These are phyloP conservation scores for Byssochlamys sp. DNA, from an alignment of 2,329 filamentous ascomycete genomes.

Conservation along the genomic window DNA sequence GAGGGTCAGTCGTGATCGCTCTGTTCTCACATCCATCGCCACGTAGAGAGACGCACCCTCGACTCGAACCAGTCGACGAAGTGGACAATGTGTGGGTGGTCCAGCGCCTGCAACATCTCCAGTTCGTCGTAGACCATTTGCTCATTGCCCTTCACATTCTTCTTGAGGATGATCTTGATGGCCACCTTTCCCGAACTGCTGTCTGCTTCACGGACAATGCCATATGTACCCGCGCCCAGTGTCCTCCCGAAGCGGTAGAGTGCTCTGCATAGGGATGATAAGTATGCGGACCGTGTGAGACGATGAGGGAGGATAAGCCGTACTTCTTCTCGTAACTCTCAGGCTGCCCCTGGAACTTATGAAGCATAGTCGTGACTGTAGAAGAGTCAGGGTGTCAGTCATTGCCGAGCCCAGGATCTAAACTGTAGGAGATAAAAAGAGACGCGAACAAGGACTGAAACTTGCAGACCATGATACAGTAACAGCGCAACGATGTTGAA, in stretches of 20 bases:
- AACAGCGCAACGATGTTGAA: background rate
- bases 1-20: conserved; percentile 6
- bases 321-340: conserved; percentile 99
- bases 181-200: conserved; percentile 76
- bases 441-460: background rate
- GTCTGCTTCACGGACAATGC: conserved; percentile 92
- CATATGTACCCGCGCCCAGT: conserved; percentile 92
- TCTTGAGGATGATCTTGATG: conserved; percentile 98
- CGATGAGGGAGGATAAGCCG: conserved; percentile 15
- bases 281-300: conserved; percentile 4
- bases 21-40: background rate
- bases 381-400: background rate
- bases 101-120: conserved; percentile 78
- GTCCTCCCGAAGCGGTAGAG: conserved; percentile 89
- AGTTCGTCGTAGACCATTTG: conserved; percentile 98
- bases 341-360: conserved; percentile 90
- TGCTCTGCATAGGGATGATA: conserved; percentile 43
- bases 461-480: background rate
- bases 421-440: background rate
- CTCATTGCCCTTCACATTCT: conserved; percentile 97
- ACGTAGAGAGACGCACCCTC: conserved; percentile 50
- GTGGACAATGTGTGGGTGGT: conserved; percentile 90
- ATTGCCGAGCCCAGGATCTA: background rate
- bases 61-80: conserved; percentile 99
- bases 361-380: conserved; percentile 81